Base-by-base conservation (phyloP, 371 early-diverging fungal genomes). In the Apophysomyces trapeziformis region DNA sequence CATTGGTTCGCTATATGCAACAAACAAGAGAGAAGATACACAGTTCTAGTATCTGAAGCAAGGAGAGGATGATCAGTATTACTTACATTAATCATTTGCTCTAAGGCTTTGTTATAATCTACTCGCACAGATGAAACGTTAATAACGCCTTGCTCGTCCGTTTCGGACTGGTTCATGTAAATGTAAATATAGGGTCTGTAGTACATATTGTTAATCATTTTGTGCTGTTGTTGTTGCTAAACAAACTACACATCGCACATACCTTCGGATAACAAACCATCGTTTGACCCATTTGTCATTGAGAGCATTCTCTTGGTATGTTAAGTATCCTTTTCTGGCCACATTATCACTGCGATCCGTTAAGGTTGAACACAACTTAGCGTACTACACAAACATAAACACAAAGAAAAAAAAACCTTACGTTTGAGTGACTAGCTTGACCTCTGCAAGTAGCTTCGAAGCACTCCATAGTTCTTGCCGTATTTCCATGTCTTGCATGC, bases 241-340 rank as follows among this genome's bases (percentile, higher is more conserved):
- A n/a, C 13, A 14, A 60, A 5, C 21, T 32, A 43, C 13, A 38
- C 54, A 16, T 43, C n/a, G 6, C 26, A 7, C 21, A 68, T 83
- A 85, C 77, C 91, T 84, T 46, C 93, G 90, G 59, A 96, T 84
- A 41, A 95, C 93, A 77, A 93, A 88, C 91, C 91, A 95, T 5
- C 90, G 84, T 61, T 88, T 87, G 3, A 85, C 77, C 96, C 96
- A 96, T 26, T 70, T 68, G 61, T 90, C 90, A 18, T 83, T 83
- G 9, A 77, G 72, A 11, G 84, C 76, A 61, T 84, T 75, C 56
- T 92, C 85, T 38, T 88, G 89, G 64, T 84, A 87, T 16, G 85
- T 76, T 21, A 88, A 72, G 58, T 87, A 86, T 16, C 90, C 87
- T 60, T 76, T 82, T 67, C 86, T 87, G 16, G 88, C 76, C 14